Evolutionary conservation across 2,329 filamentous ascomycete species (phyloP).

Genomic region (Falciphora oryzae): DNA sequence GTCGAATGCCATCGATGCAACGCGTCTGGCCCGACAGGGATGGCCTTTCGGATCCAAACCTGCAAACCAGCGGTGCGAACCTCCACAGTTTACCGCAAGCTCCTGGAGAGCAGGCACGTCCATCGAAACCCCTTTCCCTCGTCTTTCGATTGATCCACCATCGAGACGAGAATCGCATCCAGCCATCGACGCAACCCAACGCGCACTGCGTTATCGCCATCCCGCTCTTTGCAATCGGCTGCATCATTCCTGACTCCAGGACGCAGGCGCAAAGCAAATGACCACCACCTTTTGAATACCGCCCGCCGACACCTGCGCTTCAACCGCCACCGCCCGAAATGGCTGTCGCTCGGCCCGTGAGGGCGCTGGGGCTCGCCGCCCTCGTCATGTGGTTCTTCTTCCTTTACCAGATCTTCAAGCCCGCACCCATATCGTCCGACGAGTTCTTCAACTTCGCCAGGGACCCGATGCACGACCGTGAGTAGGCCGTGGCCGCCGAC

Average conservation of each 20-base stretch:
- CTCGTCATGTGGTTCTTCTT: conserved; percentile 73
- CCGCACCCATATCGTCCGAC: conserved; percentile 31
- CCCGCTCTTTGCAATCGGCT: neutral
- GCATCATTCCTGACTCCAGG: neutral
- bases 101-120: neutral
- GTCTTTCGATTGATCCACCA: neutral
- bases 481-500: conserved; percentile 26
- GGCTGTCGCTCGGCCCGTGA: conserved; percentile 80
- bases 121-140: neutral
- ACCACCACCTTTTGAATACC: neutral
- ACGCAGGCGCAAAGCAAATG: neutral
- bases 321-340: conserved; percentile 29
- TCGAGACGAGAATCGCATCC: neutral
- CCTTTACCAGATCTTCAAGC: conserved; percentile 66
- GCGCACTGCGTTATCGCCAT: no score
- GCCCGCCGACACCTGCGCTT: neutral
- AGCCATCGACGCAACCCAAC: neutral
- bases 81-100: neutral
- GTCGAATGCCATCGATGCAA: neutral
- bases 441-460: conserved; percentile 36
- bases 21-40: neutral
- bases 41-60: neutral
- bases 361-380: conserved; percentile 67
- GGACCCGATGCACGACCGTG: conserved; percentile 86
- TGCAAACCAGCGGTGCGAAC: neutral